phyloP scores from a whole-genome alignment of 78 protist species.

The Dictyostelium intermedium region DNA sequence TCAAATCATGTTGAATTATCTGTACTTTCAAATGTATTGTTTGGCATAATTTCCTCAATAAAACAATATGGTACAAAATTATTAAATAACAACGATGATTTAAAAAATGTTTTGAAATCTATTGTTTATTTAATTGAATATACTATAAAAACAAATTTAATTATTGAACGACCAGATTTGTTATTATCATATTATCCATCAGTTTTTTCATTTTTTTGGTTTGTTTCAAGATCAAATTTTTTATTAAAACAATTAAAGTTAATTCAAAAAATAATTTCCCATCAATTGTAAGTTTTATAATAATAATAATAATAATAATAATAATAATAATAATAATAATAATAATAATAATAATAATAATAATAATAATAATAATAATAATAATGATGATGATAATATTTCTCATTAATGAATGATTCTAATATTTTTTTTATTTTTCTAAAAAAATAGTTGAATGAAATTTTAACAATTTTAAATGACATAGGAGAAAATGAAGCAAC shows the following conservation, averaged over 20 bases:
- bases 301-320: too few relatives aligned
- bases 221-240: neutral
- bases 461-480: neutral
- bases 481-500: neutral
- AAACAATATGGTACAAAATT: neutral
- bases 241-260: neutral
- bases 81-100: neutral
- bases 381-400: too few relatives aligned
- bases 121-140: neutral
- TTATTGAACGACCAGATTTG: neutral
- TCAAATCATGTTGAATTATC: conserved; percentile 24
- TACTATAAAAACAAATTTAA: neutral
- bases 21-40: neutral
- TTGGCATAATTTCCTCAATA: neutral
- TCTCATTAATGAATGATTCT: too few relatives aligned
- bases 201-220: conserved; percentile 20
- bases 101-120: neutral
- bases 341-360: too few relatives aligned
- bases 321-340: too few relatives aligned
- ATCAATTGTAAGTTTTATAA: neutral
- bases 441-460: neutral
- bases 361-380: too few relatives aligned
- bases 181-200: conserved; percentile 26
- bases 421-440: neutral
- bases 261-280: neutral